Percentiles rank a stretch among this genome's conserved stretches.
phyloP scores from a whole-genome alignment of 1,284 basidiomycete genomes.

The Pyrrhoderma lamaoense region DNA sequence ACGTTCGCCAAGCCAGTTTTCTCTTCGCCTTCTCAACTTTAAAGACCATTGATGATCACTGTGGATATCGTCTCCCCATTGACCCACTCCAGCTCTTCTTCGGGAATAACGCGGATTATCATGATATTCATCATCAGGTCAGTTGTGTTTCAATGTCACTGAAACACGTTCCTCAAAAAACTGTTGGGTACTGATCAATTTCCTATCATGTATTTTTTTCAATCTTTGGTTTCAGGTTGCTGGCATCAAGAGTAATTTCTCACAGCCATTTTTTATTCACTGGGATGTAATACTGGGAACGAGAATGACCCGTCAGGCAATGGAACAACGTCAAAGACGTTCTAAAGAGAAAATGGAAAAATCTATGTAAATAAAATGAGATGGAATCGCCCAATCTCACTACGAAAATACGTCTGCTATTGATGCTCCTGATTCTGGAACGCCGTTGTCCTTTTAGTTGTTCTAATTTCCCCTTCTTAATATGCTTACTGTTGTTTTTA shows the following conservation, averaged over 20 bases:
- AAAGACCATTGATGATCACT: conserved; percentile 98
- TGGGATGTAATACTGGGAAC: conserved; percentile 82
- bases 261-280: conserved; percentile 90
- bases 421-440: too few relatives aligned
- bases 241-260: conserved; percentile 95
- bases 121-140: conserved; percentile 96
- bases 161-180: conserved; percentile 1
- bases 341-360: conserved; percentile 11
- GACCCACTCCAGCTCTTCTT: conserved; percentile 86
- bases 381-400: too few relatives aligned
- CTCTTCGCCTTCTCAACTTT: conserved; percentile 81
- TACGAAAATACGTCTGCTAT: too few relatives aligned
- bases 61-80: conserved; percentile 85
- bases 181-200: not conserved
- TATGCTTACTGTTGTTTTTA: too few relatives aligned
- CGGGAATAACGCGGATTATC: conserved; percentile 95
- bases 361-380: not conserved
- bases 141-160: conserved; percentile 19
- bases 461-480: too few relatives aligned
- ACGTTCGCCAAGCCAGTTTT: conserved; percentile 77
- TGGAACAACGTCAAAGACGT: conserved; percentile 37
- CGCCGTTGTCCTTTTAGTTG: too few relatives aligned
- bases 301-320: conserved; percentile 67
- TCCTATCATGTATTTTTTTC: not conserved
- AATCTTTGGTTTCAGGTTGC: conserved; percentile 46